Conservation (phyloP, 805 yeast species). For the Lachancea quebecensis region DNA sequence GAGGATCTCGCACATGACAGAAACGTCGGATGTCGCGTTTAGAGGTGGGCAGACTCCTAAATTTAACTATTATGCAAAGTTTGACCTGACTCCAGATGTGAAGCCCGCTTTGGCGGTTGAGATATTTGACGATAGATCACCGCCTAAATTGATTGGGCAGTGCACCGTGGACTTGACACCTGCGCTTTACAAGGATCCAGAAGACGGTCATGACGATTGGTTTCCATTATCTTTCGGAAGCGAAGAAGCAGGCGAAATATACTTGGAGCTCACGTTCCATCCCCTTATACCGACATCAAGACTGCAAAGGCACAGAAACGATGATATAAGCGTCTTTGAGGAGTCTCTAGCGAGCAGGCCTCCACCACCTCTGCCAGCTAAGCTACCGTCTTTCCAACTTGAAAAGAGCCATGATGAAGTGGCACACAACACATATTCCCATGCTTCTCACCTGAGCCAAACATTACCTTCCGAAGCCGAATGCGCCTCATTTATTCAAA, state of each 20-base stretch:
- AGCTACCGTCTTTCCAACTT: constrained; percentile 6
- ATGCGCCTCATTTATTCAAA: background rate
- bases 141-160: constrained; percentile 84
- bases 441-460: constrained; percentile 21
- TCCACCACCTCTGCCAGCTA: constrained; percentile 30
- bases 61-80: constrained; percentile 74
- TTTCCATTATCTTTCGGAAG: constrained; percentile 54
- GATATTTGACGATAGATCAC: constrained; percentile 60
- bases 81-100: constrained; percentile 55
- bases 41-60: constrained; percentile 94
- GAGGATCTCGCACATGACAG: constrained; percentile 74
- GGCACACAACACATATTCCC: constrained; percentile 14
- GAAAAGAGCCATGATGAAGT: background rate
- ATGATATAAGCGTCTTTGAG: constrained; percentile 17
- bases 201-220: constrained; percentile 84
- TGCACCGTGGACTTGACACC: constrained; percentile 69
- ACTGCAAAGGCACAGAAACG: constrained; percentile 7
- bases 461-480: background rate
- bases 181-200: constrained; percentile 57
- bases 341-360: constrained; percentile 26
- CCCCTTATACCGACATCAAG: constrained; percentile 35
- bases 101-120: constrained; percentile 61
- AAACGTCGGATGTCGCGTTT: constrained; percentile 66
- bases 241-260: constrained; percentile 80
- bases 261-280: constrained; percentile 86